Evolutionary conservation across 768 basidiomycete genomes (phyloP).

Genomic region (Suillus decipiens): DNA sequence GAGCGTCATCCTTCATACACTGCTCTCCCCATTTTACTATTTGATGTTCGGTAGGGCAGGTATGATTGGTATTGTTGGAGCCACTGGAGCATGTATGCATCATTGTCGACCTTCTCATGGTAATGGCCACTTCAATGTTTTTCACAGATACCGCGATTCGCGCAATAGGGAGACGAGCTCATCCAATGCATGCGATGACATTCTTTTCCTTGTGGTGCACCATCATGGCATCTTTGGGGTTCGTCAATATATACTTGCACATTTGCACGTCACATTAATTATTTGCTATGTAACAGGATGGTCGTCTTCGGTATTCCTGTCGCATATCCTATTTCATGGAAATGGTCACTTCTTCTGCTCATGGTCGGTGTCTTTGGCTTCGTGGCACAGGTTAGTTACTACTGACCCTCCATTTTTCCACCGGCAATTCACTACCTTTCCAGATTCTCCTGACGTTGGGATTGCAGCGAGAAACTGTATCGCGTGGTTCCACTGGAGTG

Average conservation of each 20-base stretch:
- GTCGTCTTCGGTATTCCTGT: constrained; percentile 4
- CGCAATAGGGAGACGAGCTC: constrained; percentile 74
- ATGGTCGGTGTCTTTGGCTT: constrained; percentile 20
- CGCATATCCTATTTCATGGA: constrained; percentile 23
- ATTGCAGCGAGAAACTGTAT: constrained; percentile 64
- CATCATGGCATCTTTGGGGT: constrained; percentile 18
- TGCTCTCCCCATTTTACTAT: background rate
- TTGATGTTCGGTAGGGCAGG: constrained; percentile 45
- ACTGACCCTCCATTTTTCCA: background rate
- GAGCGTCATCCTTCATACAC: background rate
- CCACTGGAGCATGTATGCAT: constrained; percentile 66
- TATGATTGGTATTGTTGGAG: constrained; percentile 64
- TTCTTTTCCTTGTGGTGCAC: constrained; percentile 67
- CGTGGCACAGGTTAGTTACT: constrained; percentile 19
- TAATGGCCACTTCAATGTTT: background rate
- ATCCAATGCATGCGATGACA: constrained; percentile 68
- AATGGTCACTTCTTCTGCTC: constrained; percentile 19
- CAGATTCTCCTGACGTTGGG: constrained; percentile 61
- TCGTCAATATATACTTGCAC: background rate
- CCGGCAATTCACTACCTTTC: background rate
- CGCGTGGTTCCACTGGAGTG: constrained; percentile 59
- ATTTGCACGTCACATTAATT: background rate
- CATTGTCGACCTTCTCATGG: constrained; percentile 2
- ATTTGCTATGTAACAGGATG: constrained; percentile 16
- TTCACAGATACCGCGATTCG: constrained; percentile 54